Evolutionary conservation across 257 asterid genomes (phyloP).

Genomic region (Nicotiana paniculata): DNA sequence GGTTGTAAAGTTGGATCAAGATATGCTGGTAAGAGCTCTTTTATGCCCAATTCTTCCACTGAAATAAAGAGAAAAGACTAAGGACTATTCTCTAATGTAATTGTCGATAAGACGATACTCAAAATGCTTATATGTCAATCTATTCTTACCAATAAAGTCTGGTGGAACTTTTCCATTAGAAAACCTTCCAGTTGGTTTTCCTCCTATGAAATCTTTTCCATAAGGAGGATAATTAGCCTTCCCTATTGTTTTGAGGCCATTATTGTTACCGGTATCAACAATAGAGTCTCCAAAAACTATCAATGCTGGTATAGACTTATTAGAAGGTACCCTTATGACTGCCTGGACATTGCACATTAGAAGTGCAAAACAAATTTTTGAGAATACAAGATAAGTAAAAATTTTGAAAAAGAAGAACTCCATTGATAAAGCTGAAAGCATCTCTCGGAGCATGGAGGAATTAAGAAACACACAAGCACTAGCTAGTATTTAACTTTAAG

Average conservation of each 20-base stretch:
- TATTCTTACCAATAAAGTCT: constrained; percentile 42
- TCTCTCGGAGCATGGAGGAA: too few relatives aligned
- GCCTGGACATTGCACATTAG: neutral
- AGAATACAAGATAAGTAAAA: neutral
- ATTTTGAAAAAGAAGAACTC: neutral
- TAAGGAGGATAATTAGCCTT: constrained; percentile 54
- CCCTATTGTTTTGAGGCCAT: constrained; percentile 30
- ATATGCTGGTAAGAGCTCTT: constrained; percentile 47
- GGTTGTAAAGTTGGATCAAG: constrained; percentile 42
- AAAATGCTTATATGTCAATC: neutral
- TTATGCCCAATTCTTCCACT: constrained; percentile 47
- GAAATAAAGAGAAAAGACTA: neutral
- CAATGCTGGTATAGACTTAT: constrained; percentile 34
- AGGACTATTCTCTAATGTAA: neutral
- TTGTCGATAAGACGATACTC: neutral
- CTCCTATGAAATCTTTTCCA: constrained; percentile 55
- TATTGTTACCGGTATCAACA: constrained; percentile 58
- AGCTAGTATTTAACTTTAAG: too few relatives aligned
- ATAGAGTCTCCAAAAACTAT: constrained; percentile 58
- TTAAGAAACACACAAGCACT: too few relatives aligned
- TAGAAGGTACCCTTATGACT: constrained; percentile 13
- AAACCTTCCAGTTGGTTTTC: constrained; percentile 55
- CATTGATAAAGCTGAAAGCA: neutral
- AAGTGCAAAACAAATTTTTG: neutral
- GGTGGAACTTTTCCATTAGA: constrained; percentile 61